Base-by-base conservation (phyloP, 495 filamentous ascomycete species). In the Lichenothelia convexa region DNA sequence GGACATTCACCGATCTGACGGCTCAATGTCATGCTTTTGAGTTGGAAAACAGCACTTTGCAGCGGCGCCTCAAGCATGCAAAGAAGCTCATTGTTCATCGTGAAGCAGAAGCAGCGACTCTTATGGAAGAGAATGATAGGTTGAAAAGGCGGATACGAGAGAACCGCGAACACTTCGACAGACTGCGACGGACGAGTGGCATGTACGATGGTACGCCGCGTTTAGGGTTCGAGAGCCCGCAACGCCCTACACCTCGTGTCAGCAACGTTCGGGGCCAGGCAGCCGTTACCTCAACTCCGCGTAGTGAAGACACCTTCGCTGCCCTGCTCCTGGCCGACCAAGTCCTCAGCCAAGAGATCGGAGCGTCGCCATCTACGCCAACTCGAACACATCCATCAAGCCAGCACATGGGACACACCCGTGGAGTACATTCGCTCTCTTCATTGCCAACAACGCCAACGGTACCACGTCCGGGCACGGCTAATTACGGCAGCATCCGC, bases 71-170 rank as follows among this genome's bases (percentile, higher is more conserved):
- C 29, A 70, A 70, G 43, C 70, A 71, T 24, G 78, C 82, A 1
- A 84, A 81, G 51, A 78, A 73, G 44, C 51, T 83, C 11, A 78
- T 92, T 27, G 59, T 66, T 32, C 59, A 70, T 29, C 67, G 75
- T 42, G 70, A 77, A 17, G 78, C 79, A 21, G 71, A 89, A 48
- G 67, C 79, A 12, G 60, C 59, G 12, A 62, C 61, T 18, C 60
- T 84, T 5, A 52, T 51, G 12, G 79, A 87, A 36, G 75, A 87
- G 44, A 80, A 79, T 41, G 62, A 69, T n/a, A 65, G 74, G 46
- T 59, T 93, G 27, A 73, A 80, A 36, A 75, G 72, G 36, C 75
- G 89, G 37, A 93, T 97, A 37, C 67, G 78, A 18, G 78, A 91
- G 53, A 93, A 93, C 44, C 67, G 86, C 21, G 71, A 80, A 46